Base-by-base conservation (phyloP, 352 stramenopile species). In the Pythium pyrilobum region DNA sequence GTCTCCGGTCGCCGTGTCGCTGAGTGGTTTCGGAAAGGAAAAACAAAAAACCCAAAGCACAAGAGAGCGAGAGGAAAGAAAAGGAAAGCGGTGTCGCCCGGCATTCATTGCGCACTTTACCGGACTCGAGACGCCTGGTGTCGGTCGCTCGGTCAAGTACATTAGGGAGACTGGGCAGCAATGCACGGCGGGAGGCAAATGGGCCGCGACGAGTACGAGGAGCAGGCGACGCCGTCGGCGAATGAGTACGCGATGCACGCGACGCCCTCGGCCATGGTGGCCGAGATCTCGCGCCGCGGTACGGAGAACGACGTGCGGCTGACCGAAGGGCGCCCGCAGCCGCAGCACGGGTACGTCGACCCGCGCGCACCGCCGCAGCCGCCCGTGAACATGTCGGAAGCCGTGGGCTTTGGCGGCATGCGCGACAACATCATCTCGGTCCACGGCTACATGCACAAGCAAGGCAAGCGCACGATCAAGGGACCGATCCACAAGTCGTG, bases 381-480 rank as follows among this genome's bases (percentile, higher is more conserved):
- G 31, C 74, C 78, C 0, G 74, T 88, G 53, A 85, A 87, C 65
- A 69, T 92, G 64, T 87, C 77, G 41, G 77, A 87, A 54, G 76
- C 74, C 45, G 74, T 86, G 15, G 80, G 71, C 9, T 33, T 80
- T 36, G 52, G 58, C 18, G 43, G 34, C 15, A 56, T 68, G 34
- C 69, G 85, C 58, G 75, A 78, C 70, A 93, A 93, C 67, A 85
- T 94, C 66, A 94, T 94, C 54, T 88, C 81, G 38, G 81, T 94
- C 37, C 84, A 94, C 59, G 84, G 84, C 48, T 94, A 92, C 71
- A 77, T 94, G 75, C 81, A 94, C 84, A 94, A 94, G 66, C 84
- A 94, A 58, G 84, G 81, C 57, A 94, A 92, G 67, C 84, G 84
- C 39, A 64, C 77, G 4, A 87, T 94, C 60, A 94, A 92, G 67